Evolutionary conservation across 192 early-diverging fungal genomes (phyloP).

Genomic region (Podila minutissima): DNA sequence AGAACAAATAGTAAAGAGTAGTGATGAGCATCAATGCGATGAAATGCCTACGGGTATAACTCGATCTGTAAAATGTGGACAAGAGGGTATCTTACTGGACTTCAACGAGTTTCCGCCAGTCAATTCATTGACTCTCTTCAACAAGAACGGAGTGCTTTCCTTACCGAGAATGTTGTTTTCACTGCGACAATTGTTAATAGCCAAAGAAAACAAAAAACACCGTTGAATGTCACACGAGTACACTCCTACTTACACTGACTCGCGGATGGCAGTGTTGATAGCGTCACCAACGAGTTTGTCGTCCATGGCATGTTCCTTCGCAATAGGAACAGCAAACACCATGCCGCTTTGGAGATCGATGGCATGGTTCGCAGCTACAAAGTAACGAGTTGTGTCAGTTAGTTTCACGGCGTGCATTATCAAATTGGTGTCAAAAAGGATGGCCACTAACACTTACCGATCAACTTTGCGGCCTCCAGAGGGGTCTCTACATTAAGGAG

Average conservation of each 20-base stretch:
- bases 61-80: background rate
- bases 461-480: constrained; percentile 63
- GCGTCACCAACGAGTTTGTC: constrained; percentile 72
- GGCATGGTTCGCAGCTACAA: constrained; percentile 62
- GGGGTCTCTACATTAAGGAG: constrained; percentile 61
- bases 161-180: constrained; percentile 78
- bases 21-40: background rate
- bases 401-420: too few relatives aligned
- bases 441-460: constrained; percentile 46
- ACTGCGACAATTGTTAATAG: constrained; percentile 26
- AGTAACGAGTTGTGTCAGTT: background rate
- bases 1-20: background rate
- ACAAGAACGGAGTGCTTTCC: constrained; percentile 92
- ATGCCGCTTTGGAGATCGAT: constrained; percentile 81
- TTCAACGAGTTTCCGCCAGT: constrained; percentile 84
- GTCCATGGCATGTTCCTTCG: constrained; percentile 67
- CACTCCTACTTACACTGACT: constrained; percentile 63
- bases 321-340: constrained; percentile 93
- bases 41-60: background rate
- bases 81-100: constrained; percentile 67
- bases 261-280: constrained; percentile 75
- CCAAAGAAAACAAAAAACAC: too few relatives aligned
- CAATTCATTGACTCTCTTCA: constrained; percentile 85
- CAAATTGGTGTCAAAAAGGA: background rate
- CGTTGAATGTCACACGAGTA: background rate